These are phyloP conservation scores for Chamaenerion angustifolium DNA, from an alignment of 345 rosid species.

Conservation along the genomic window DNA sequence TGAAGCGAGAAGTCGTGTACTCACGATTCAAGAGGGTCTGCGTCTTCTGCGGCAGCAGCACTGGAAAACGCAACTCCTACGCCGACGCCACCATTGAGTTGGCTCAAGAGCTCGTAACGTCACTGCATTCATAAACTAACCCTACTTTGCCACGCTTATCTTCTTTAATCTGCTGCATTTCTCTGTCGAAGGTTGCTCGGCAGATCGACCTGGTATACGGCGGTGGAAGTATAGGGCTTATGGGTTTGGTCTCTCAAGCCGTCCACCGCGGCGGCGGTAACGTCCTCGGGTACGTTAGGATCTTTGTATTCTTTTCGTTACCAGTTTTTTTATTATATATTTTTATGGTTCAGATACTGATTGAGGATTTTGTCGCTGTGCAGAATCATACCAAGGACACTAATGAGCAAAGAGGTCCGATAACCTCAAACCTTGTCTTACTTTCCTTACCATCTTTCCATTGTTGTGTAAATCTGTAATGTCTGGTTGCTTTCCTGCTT, in stretches of 20 bases:
- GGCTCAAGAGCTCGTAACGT: constrained; percentile 57
- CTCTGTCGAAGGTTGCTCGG: constrained; percentile 30
- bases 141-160: neutral
- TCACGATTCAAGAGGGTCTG: constrained; percentile 65
- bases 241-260: constrained; percentile 60
- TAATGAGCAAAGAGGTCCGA: constrained; percentile 78
- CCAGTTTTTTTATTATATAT: neutral
- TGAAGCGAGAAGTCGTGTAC: neutral
- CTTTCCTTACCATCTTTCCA: neutral
- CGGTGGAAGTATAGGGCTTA: constrained; percentile 61
- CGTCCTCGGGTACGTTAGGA: constrained; percentile 41
- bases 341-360: neutral
- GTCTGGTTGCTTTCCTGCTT: neutral
- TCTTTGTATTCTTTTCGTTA: neutral
- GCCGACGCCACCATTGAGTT: constrained; percentile 73
- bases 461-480: neutral
- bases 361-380: neutral
- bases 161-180: neutral
- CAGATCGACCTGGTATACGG: constrained; percentile 58
- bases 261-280: constrained; percentile 57
- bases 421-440: neutral
- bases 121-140: neutral
- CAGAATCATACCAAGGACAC: constrained; percentile 79
- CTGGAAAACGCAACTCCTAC: constrained; percentile 56
- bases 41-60: constrained; percentile 87